Base-by-base conservation (phyloP, 192 early-diverging fungal species). In the Lobosporangium transversale region DNA sequence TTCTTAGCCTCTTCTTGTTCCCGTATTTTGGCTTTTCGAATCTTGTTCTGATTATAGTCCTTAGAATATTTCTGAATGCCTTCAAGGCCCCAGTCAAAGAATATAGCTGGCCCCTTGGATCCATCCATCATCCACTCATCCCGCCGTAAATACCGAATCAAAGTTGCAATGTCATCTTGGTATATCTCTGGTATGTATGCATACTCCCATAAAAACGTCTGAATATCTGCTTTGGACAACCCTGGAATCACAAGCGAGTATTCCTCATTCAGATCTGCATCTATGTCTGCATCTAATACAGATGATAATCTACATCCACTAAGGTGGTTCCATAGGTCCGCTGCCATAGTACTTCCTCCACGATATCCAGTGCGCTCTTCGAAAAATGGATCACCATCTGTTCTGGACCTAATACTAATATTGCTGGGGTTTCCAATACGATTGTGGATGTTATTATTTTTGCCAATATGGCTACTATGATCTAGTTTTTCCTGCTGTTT, bases 191-290 rank as follows among this genome's bases (percentile, higher is more conserved):
- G 58, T 33, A 76, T 52, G 24, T 76, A 76, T 0, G 73, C 73
- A 26, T 76, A 76, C 18, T 76, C 73, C 73, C 73, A 76, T 15
- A 76, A 53, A 43, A 76, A 76, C 26, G 73, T 62, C 47, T 76
- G 73, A 17, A 76, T 67, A 27, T 76, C 73, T 7, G 73, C 67
- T 27, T 76, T 76, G 33, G 64, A 62, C 27, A 76, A 56, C 1
- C 58, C 64, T 8, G 73, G 73, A 14, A 76, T 76, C 20, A 50
- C 29, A 7, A 76, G 48, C 2, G 64, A 67, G 36, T 67, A 76
- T 37, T 76, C 73, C 31, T 76, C 73, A 32, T 76, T 65, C 23
- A 66, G 37, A 29, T 76, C 73, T 0, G 63, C 67, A 15, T 76
- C 73, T 14, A 53, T 51, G 15, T 66, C 73, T 40, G 37, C 8